Percentiles rank a stretch among this genome's conserved stretches.
Evolutionary conservation across 2,329 filamentous ascomycete genomes (phyloP).

Genomic region (Mycosphaerelloides madeirae): DNA sequence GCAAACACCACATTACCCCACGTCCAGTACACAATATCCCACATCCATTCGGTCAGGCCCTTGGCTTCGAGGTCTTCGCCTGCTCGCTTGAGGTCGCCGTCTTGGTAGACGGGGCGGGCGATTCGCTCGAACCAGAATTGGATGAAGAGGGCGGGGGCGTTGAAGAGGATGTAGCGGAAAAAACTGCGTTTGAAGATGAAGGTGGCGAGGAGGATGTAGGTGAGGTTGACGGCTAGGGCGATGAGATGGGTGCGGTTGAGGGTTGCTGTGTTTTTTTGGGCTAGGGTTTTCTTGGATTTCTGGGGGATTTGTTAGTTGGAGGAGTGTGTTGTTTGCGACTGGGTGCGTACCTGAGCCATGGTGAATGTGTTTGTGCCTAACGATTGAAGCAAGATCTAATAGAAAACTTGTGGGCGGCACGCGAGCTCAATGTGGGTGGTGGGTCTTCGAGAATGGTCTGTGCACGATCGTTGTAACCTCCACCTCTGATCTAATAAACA

Average conservation of each 20-base stretch:
- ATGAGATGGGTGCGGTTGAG: slow-evolving; percentile 80
- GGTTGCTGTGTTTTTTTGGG: slow-evolving; percentile 56
- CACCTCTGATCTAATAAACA: background rate
- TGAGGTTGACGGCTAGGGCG: slow-evolving; percentile 63
- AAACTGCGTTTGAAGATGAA: slow-evolving; percentile 48
- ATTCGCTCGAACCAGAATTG: slow-evolving; percentile 81
- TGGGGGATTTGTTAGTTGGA: slow-evolving; percentile 18
- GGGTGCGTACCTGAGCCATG: slow-evolving; percentile 26
- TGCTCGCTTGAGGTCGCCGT: slow-evolving; percentile 62
- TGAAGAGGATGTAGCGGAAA: slow-evolving; percentile 66
- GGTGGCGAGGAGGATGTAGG: slow-evolving; percentile 71
- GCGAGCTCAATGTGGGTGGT: too few relatives aligned
- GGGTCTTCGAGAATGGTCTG: too few relatives aligned
- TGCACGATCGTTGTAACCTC: too few relatives aligned
- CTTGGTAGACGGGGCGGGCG: slow-evolving; percentile 70
- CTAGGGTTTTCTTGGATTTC: slow-evolving; percentile 57
- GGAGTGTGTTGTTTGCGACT: background rate
- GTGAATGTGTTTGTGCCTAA: background rate
- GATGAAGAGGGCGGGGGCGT: slow-evolving; percentile 69
- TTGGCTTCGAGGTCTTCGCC: slow-evolving; percentile 85
- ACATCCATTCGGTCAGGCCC: slow-evolving; percentile 96
- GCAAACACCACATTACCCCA: slow-evolving; percentile 73
- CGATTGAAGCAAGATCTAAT: too few relatives aligned
- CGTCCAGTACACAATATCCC: slow-evolving; percentile 93
- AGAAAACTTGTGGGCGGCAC: too few relatives aligned